These are phyloP conservation scores for Cryptosporidium andersoni DNA, from an alignment of 169 alveolate species.

Conservation along the genomic window DNA sequence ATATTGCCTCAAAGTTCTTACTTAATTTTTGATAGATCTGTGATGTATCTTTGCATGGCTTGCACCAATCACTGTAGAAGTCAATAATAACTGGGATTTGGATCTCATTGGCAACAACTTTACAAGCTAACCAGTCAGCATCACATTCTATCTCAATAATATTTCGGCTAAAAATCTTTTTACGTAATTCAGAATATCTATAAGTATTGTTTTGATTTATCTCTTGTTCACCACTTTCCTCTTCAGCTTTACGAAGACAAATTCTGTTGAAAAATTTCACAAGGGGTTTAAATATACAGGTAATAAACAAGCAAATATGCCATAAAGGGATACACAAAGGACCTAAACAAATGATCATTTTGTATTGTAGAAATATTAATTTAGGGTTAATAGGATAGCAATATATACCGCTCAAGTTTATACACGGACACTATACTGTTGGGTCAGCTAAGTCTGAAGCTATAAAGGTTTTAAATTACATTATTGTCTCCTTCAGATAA, in stretches of 20 bases:
- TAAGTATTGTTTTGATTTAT: not conserved
- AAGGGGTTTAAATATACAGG: slow-evolving; percentile 19
- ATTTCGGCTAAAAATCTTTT: not conserved
- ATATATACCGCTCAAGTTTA: not conserved
- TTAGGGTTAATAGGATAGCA: not conserved
- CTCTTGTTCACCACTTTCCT: not conserved
- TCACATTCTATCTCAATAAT: slow-evolving; percentile 15
- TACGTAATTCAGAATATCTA: not conserved
- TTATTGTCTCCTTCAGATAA: no score
- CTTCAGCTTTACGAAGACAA: not conserved
- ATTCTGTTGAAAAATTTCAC: slow-evolving; percentile 1
- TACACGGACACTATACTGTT: not conserved
- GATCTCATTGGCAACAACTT: slow-evolving; percentile 12
- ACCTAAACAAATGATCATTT: slow-evolving; percentile 55
- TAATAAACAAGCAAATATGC: slow-evolving; percentile 20
- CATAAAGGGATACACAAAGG: slow-evolving; percentile 65
- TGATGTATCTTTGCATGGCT: slow-evolving; percentile 55
- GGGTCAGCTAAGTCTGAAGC: no score
- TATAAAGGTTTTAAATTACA: no score
- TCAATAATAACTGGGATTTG: slow-evolving; percentile 38
- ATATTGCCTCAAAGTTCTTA: slow-evolving; percentile 32
- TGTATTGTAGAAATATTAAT: not conserved
- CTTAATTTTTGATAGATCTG: slow-evolving; percentile 2
- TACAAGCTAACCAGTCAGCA: slow-evolving; percentile 47
- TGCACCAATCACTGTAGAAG: slow-evolving; percentile 57